Evolutionary conservation across 441 rosid genomes (phyloP), one percentile per base, ranked within the genome.

Genomic region (Brassica hybrid): DNA sequence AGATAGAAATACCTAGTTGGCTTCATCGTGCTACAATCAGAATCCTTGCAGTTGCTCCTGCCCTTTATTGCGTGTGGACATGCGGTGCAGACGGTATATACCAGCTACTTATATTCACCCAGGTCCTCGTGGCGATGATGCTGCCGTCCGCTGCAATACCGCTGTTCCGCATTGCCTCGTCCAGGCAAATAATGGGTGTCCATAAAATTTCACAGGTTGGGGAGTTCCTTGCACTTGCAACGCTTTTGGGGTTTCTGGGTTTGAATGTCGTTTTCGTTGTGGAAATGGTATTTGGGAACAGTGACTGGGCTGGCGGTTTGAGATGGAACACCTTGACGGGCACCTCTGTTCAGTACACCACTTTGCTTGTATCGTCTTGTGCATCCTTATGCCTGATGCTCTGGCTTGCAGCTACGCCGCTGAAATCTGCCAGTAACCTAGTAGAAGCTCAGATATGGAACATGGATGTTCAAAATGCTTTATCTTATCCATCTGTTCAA

Each of bases 101-200:
- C 77, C 98, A 92, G 82, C 83, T 96, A 84, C 96, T 96, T 65
- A 87, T 94, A 80, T 83, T 85, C 80, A 75, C 90, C 6, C 99
- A 96, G 84, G 95, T 96, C 78, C 78, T 89, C 76, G 85, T 91
- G 56, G 98, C 98, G 45, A 84, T 96, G 73, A 82, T 92, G 80
- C 95, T 96, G 69, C 98, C 99, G 6, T 88, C 97, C 77, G 89
- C 98, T 30, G 93, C 91, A 69, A 91, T 96, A 62, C 99, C 98
- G 2, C 91, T 96, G 72, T 94, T 94, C 72, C 92, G 98, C 65
- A 83, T 96, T 67, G 92, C 94, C 78, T 86, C 98, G 10, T 96
- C 99, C n/a, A 90, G 89, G 80, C 78, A 87, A 68, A 86, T 92
- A 76, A 96, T 96, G 99, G 97, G 98, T 60, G 84, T 73, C 73